These are phyloP conservation scores for Solanum rostratum DNA, from an alignment of 257 asterid genomes.

Conservation along the genomic window DNA sequence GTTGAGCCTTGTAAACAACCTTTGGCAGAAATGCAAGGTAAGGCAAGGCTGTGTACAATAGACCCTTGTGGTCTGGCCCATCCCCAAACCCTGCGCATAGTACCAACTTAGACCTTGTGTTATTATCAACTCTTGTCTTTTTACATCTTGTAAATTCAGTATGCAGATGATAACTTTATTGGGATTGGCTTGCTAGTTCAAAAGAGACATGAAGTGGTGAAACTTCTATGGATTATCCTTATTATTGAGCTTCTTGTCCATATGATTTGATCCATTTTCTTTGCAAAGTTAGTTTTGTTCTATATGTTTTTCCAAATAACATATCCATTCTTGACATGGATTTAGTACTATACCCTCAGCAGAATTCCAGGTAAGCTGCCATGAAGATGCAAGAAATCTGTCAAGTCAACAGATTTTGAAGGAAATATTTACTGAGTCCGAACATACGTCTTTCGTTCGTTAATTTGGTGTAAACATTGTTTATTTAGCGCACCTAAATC, in stretches of 20 bases:
- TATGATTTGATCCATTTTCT: neutral
- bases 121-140: neutral
- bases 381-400: neutral
- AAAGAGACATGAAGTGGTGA: neutral
- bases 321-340: neutral
- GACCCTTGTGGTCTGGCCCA: too few relatives aligned
- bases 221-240: neutral
- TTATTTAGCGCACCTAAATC: neutral
- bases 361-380: neutral
- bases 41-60: too few relatives aligned
- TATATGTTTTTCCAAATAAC: neutral
- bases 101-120: slow-evolving; percentile 44
- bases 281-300: neutral
- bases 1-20: too few relatives aligned
- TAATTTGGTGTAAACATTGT: neutral
- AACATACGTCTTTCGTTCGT: neutral
- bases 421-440: neutral
- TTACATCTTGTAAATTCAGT: neutral
- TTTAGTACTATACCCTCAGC: neutral
- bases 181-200: neutral
- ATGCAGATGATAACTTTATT: neutral
- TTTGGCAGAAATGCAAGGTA: too few relatives aligned
- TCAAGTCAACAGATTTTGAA: neutral
- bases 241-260: neutral
- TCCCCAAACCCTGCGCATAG: neutral